A percentile compares a stretch with the other conserved stretches of the same genome.
phyloP scores from a whole-genome alignment of 345 rosid genomes.

The rapeseed (Brassica napus) region DNA sequence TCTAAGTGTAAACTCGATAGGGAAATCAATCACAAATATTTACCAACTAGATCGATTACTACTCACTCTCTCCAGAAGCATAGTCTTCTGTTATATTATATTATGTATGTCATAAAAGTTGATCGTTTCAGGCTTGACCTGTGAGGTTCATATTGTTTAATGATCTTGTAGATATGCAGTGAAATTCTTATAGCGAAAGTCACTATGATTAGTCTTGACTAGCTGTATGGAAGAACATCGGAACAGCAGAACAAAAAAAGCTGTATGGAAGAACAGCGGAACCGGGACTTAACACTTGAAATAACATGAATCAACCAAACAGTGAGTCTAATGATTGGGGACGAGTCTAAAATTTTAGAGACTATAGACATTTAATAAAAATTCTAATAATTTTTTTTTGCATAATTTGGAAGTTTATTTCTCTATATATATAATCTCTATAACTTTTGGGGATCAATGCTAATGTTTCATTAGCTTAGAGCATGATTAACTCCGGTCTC shows the following conservation, averaged over 20 bases:
- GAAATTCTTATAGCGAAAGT: background rate
- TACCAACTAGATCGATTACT: background rate
- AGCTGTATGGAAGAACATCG: background rate
- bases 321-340: too few relatives aligned
- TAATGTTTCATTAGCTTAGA: too few relatives aligned
- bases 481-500: too few relatives aligned
- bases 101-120: background rate
- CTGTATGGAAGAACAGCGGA: background rate
- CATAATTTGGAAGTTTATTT: too few relatives aligned
- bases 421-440: too few relatives aligned
- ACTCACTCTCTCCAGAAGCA: background rate
- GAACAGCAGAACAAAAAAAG: background rate
- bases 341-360: too few relatives aligned
- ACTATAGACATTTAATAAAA: too few relatives aligned
- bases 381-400: too few relatives aligned
- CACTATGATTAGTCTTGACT: background rate
- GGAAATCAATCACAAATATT: background rate
- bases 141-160: background rate
- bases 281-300: too few relatives aligned
- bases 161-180: background rate
- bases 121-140: background rate
- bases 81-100: background rate
- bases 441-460: too few relatives aligned
- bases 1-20: background rate
- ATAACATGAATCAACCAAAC: too few relatives aligned